Evolutionary conservation across 129 eudicot species (phyloP), one percentile per base, ranked within the genome.

Genomic region (Lonicera japonica): DNA sequence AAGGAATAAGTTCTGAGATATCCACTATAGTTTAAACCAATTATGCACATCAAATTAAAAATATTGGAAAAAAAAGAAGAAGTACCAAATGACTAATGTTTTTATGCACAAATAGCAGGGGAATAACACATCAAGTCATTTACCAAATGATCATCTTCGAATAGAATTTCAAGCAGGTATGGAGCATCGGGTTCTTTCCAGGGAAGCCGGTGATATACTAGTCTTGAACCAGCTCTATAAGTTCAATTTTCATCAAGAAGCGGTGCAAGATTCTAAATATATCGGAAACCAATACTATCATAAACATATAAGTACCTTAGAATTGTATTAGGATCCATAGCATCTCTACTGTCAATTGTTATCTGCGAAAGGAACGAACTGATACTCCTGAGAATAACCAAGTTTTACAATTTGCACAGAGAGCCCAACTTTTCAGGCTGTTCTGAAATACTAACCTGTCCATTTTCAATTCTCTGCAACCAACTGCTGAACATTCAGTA

Each of bases 151-250:
- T 83, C 82, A 75, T 92, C 99, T 70, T 88, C 96, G 74, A 75
- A 88, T 25, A 92, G 74, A 63, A 89, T 75, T 64, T 88, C 83
- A 2, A 92, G 79, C 80, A 78, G 24, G 72, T 84, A 73, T 0
- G 98, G 95, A 19, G 87, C 95, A 71, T 85, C 82, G 25, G 95
- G 96, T 73, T 92, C 99, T 76, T 40, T 82, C 99, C 96, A 92
- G 10, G 99, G 95, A 65, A 69, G 84, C 47, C 99, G 88, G 64
- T 82, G 85, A 78, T 88, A 92, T 54, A 73, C 84, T 29, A 87
- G 73, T 43, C 75, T 75, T 50, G 78, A 59, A 73, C 91, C 83
- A 60, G 34, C 75, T 65, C 98, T 92, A 68, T 16, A 66, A n/a
- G 53, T 51, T 29, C 48, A 21, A 69, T 13, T 17, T 43, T 14